phyloP scores from a whole-genome alignment of 192 early-diverging fungal genomes.

The Umbelopsis sp. region DNA sequence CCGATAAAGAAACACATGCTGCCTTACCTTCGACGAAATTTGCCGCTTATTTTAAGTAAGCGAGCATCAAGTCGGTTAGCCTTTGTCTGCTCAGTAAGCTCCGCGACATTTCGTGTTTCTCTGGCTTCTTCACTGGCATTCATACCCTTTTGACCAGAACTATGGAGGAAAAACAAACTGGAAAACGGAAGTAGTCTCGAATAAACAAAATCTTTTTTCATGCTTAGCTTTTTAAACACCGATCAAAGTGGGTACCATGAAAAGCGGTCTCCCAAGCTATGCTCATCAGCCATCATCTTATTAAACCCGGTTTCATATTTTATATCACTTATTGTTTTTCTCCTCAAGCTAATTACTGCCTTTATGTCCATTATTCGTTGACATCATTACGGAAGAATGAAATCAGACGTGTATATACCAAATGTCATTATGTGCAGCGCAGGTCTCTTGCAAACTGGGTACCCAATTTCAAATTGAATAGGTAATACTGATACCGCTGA shows the following conservation, averaged over 20 bases:
- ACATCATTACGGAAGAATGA: too few relatives aligned
- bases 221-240: neutral
- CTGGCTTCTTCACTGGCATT: neutral
- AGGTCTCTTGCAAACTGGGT: too few relatives aligned
- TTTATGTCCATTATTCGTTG: too few relatives aligned
- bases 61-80: conserved; percentile 5
- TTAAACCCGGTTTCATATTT: too few relatives aligned
- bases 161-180: neutral
- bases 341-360: too few relatives aligned
- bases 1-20: neutral
- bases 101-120: neutral
- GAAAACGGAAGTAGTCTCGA: neutral
- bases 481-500: too few relatives aligned
- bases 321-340: too few relatives aligned
- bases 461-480: neutral
- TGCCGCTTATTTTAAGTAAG: conserved; percentile 10
- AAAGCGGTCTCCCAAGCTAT: neutral
- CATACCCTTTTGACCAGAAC: neutral
- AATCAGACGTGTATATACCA: too few relatives aligned
- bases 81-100: neutral
- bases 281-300: too few relatives aligned
- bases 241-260: too few relatives aligned
- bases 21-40: conserved; percentile 13
- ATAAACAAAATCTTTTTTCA: neutral
- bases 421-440: neutral